Evolutionary conservation across 495 filamentous ascomycete species (phyloP), one percentile per base, ranked within the genome.

Genomic region (Neurospora hispaniola): DNA sequence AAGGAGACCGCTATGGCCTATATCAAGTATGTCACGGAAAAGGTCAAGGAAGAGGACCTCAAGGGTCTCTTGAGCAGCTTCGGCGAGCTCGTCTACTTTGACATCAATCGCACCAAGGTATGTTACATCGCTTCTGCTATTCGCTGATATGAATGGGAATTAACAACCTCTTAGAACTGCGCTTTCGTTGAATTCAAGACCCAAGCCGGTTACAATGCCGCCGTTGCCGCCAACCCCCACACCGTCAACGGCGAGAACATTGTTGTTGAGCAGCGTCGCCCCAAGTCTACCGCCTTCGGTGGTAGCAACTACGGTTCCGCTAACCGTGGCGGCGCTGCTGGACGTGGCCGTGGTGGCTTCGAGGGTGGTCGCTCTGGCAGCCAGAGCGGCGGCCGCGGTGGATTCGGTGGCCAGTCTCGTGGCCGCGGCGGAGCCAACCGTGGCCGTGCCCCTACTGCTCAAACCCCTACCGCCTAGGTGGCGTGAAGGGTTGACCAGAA

Each of bases 181-280:
- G 96, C 96, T 39, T 97, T 97, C 79, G 92, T 97, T 74, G 96
- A 99, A 79, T 99, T 96, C 79, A 89, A 89, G 76, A 92, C 91
- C 46, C 77, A 88, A 68, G 86, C 93, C 68, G 93, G 88, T 27
- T 98, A 95, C 80, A 85, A 90, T 75, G 91, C 92, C 73, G 96
- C 96, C 35, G 86, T 93, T 46, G 88, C 87, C 72, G 92, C 89
- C 72, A 98, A 96, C 84, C 94, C 96, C 11, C 94, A 96, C 84
- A 86, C 87, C 68, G 88, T 99, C 71, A 91, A 89, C 71, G 90
- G 88, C 78, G 92, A 96, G 81, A 89, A 89, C 76, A 89, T 99
- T 76, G 82, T 86, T 71, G 92, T 99, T 40, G 96, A 98, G 81
- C 93, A 94, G 81, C 94, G 96, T 75, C 93, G 93, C 72, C 86